A percentile compares a stretch with the other conserved stretches of the same genome.
phyloP scores from a whole-genome alignment of 768 basidiomycete species.

The Amanita rimosa region DNA sequence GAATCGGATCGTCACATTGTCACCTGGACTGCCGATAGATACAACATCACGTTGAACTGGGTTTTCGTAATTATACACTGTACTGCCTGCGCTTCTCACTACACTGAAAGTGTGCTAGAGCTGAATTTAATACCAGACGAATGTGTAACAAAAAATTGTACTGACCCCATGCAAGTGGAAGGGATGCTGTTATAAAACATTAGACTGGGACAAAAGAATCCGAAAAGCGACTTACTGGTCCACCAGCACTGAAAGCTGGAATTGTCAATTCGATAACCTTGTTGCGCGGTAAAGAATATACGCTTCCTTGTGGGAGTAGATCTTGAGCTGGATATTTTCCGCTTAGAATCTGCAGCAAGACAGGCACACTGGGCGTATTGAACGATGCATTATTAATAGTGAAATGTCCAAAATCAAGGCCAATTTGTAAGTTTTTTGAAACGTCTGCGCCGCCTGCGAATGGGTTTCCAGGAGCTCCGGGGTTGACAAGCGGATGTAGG shows the following conservation, averaged over 20 bases:
- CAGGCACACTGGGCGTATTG: slow-evolving; percentile 28
- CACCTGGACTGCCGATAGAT: slow-evolving; percentile 16
- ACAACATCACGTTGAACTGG: slow-evolving; percentile 35
- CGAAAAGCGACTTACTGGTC: slow-evolving; percentile 10
- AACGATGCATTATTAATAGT: slow-evolving; percentile 18
- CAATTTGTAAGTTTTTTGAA: slow-evolving; percentile 18
- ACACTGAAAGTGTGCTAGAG: slow-evolving; percentile 27
- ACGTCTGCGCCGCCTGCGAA: slow-evolving; percentile 29
- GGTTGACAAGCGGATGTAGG: slow-evolving; percentile 20
- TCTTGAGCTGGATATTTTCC: slow-evolving; percentile 28
- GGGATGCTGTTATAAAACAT: slow-evolving; percentile 21
- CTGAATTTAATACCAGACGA: slow-evolving; percentile 9
- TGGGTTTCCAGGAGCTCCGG: slow-evolving; percentile 26
- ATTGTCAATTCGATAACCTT: slow-evolving; percentile 36
- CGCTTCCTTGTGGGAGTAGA: slow-evolving; percentile 27
- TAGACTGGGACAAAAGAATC: not conserved
- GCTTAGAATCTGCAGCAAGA: slow-evolving; percentile 38
- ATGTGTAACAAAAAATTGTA: not conserved
- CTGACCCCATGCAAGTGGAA: slow-evolving; percentile 38
- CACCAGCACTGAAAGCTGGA: slow-evolving; percentile 21
- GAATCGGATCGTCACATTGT: slow-evolving; percentile 44
- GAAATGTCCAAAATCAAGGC: slow-evolving; percentile 14
- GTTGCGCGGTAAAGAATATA: slow-evolving; percentile 32
- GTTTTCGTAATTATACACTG: slow-evolving; percentile 32
- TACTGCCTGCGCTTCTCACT: slow-evolving; percentile 28